Evolutionary conservation across 768 basidiomycete species (phyloP).

Genomic region (Trametes coccinea): DNA sequence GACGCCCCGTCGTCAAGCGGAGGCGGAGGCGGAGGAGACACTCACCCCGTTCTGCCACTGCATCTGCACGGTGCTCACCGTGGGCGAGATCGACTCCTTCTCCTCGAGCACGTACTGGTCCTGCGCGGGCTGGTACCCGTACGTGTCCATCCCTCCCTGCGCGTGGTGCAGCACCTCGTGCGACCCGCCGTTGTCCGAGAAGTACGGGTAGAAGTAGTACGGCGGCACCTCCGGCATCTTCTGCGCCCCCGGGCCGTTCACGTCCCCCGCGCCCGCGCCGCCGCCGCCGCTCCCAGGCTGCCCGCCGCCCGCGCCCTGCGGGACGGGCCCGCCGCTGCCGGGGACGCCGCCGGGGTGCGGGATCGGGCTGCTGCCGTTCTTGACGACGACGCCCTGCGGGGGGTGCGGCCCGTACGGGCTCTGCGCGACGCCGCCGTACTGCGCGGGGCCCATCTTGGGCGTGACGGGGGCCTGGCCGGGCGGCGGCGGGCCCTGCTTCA

Average conservation of each 20-base stretch:
- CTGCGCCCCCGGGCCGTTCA: not conserved
- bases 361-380: constrained; percentile 13
- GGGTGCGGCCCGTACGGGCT: constrained; percentile 32
- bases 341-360: not conserved
- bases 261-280: constrained; percentile 20
- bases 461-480: constrained; percentile 26
- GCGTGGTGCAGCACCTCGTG: constrained; percentile 1
- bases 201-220: constrained; percentile 78
- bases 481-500: constrained; percentile 11
- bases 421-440: constrained; percentile 31
- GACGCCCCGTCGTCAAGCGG: not conserved
- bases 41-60: constrained; percentile 19
- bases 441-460: constrained; percentile 38
- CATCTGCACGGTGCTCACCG: constrained; percentile 31
- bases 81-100: constrained; percentile 39
- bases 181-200: constrained; percentile 48
- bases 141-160: constrained; percentile 39
- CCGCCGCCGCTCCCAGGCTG: not conserved
- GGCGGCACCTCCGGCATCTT: constrained; percentile 66
- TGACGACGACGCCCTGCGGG: constrained; percentile 14
- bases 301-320: not conserved
- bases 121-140: constrained; percentile 55
- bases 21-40: not conserved
- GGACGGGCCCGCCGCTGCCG: not conserved
- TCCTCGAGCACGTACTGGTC: constrained; percentile 74